Evolutionary conservation across 2,329 filamentous ascomycete genomes (phyloP), one percentile per base, ranked within the genome.

Genomic region (Nothophaeocryptopus gaeumannii): DNA sequence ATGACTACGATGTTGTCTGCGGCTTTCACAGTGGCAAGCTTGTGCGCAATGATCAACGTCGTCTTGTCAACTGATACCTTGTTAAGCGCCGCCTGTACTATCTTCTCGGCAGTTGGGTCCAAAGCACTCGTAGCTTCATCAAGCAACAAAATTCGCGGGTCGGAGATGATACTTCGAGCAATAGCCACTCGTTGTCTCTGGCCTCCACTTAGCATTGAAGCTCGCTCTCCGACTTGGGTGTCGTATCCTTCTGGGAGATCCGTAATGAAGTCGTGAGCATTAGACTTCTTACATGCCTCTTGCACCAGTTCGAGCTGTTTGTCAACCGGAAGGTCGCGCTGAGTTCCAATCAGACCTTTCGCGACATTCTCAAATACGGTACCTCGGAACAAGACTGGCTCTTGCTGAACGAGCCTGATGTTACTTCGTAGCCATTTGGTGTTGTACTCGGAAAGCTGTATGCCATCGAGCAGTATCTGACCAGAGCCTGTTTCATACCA

Each of bases 1-100:
- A 77, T 70, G 11, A 77, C 74, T 4, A 69, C 67, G 16, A 76
- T 75, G 38, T 72, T 72, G 57, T 76, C 70, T 4, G 73, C 73
- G n/a, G 58, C 60, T 41, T 63, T 67, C 12, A 76, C 66, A 0
- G 74, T 76, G 0, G 73, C 66, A 7, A 76, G 63, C 39, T 70
- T 69, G 54, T 77, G 74, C 0, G 74, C 73, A 47, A 76, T 75
- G 2, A 70, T 60, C 2, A 70, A 53, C 1, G 68, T 70, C 0
- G 68, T 70, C 36, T 62, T 62, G 47, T 63, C 58, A 5, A 39
- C 41, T 2, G 65, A 65, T 2, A 69, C 66, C 8, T 58, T 53
- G 38, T 67, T 55, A 8, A 70, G 58, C 11, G 68, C 67, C 13
- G 60, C 50, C 44, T 70, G 67, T 3, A 70, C 68, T 8, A 62